Base-by-base conservation (phyloP, 176 grass and related monocot genomes). In the Bolboschoenus planiculmis region DNA sequence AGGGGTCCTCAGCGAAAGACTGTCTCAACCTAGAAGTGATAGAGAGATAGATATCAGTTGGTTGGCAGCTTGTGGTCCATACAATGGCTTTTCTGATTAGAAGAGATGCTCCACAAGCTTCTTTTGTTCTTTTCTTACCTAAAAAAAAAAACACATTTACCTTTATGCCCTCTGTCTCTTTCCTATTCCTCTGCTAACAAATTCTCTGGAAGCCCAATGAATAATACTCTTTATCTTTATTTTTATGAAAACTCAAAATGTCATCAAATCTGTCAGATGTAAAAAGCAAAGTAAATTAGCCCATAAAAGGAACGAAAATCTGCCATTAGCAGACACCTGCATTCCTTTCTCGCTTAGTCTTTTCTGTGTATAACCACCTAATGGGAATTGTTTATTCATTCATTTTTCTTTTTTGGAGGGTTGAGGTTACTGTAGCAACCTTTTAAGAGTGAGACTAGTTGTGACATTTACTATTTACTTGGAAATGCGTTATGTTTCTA, bases 81-180 rank as follows among this genome's bases (percentile, higher is more conserved):
- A 77, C 35, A 77, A 34, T 59, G 54, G 55, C 20, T 53, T 78
- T 85, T 78, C 55, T 56, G 29, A 44, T 40, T 63, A 78, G 51
- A 78, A 59, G 53, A 59, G 67, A 51, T 78, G 72, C 53, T 80
- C 66, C 63, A 53, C 50, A 84, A 73, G 63, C 66, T 55, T 72
- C 81, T 23, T 84, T 73, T 84, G 81, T 84, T 72, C 63, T 73
- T 84, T 84, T 56, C 63, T 80, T 42, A 42, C 54, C 20, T 16
- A 60, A 4, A 80, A 58, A 4, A 80, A 58, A 58, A 80, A 60
- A n/a, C 35, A 60, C 6, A 42, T 40, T 43, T 80, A 60, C 14
- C 78, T 58, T 80, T 58, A 60, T 60, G 33, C 56, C 34, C 50
- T 79, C 48, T 80, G 53, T 80, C 56, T 59, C 36, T 43, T 60